Evolutionary conservation across 2,329 filamentous ascomycete genomes (phyloP).

Genomic region (Phyllosticta paracitricarpa): DNA sequence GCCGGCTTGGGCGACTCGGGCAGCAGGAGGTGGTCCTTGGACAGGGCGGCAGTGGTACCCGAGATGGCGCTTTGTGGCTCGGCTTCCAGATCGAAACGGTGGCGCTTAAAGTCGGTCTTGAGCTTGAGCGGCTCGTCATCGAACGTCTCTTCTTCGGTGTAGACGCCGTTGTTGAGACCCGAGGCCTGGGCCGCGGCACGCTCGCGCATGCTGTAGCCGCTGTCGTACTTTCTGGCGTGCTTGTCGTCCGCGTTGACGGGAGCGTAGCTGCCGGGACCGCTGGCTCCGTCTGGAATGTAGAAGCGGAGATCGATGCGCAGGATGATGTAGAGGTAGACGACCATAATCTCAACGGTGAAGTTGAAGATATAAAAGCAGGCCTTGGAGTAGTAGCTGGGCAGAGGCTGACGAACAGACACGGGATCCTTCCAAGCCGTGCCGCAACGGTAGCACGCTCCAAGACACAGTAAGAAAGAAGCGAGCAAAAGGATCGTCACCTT

Average conservation of each 20-base stretch:
- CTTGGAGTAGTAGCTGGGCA: slow-evolving; percentile 62
- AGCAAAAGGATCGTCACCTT: slow-evolving; percentile 58
- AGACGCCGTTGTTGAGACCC: slow-evolving; percentile 1
- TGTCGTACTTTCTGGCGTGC: slow-evolving; percentile 7
- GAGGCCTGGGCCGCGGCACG: background rate
- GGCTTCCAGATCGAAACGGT: slow-evolving; percentile 6
- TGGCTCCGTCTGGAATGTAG: slow-evolving; percentile 61
- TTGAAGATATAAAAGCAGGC: slow-evolving; percentile 72
- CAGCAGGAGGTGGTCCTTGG: slow-evolving; percentile 9
- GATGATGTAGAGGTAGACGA: slow-evolving; percentile 57
- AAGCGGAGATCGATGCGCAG: slow-evolving; percentile 66
- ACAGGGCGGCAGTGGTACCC: slow-evolving; percentile 7
- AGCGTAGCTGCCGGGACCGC: slow-evolving; percentile 41
- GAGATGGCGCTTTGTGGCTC: slow-evolving; percentile 9
- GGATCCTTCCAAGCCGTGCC: slow-evolving; percentile 46
- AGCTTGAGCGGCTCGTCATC: slow-evolving; percentile 6
- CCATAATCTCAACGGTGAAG: slow-evolving; percentile 62
- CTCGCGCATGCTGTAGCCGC: slow-evolving; percentile 1
- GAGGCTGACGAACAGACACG: slow-evolving; percentile 36
- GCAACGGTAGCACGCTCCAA: slow-evolving; percentile 61
- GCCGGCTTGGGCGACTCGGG: slow-evolving; percentile 6
- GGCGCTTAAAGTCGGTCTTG: slow-evolving; percentile 7
- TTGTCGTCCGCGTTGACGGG: slow-evolving; percentile 2
- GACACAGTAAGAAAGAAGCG: slow-evolving; percentile 49
- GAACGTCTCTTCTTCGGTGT: slow-evolving; percentile 8